Conservation (phyloP, 192 early-diverging fungal genomes). For the Podila horticola region DNA sequence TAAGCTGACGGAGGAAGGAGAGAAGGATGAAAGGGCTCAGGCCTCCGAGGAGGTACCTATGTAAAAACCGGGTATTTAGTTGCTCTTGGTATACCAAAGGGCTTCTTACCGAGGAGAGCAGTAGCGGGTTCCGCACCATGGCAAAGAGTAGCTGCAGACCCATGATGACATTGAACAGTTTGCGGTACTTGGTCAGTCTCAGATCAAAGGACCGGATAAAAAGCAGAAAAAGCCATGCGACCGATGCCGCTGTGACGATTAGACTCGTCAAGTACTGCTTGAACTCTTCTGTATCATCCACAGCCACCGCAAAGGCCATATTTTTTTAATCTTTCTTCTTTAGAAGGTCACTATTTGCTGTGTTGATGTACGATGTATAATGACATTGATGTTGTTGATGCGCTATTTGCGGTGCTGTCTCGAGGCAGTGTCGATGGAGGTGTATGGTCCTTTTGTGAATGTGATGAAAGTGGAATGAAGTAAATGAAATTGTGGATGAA, state of each 20-base stretch:
- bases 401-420: too few relatives aligned
- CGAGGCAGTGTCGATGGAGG: too few relatives aligned
- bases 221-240: slow-evolving; percentile 17
- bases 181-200: slow-evolving; percentile 16
- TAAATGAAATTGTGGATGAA: too few relatives aligned
- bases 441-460: too few relatives aligned
- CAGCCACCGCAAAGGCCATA: slow-evolving; percentile 21
- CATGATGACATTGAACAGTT: slow-evolving; percentile 35
- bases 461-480: too few relatives aligned
- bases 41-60: too few relatives aligned
- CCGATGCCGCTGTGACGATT: slow-evolving; percentile 16
- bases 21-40: too few relatives aligned
- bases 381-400: too few relatives aligned
- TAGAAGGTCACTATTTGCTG: neutral
- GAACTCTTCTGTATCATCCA: slow-evolving; percentile 15
- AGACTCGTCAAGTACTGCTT: slow-evolving; percentile 27
- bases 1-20: too few relatives aligned
- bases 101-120: slow-evolving; percentile 30
- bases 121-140: slow-evolving; percentile 21
- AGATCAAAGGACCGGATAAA: slow-evolving; percentile 24
- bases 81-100: neutral
- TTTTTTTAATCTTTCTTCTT: too few relatives aligned
- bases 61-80: too few relatives aligned
- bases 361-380: neutral
- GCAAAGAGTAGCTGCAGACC: slow-evolving; percentile 34